Conservation (phyloP, 192 early-diverging fungal species). For the Coemansia asiatica region DNA sequence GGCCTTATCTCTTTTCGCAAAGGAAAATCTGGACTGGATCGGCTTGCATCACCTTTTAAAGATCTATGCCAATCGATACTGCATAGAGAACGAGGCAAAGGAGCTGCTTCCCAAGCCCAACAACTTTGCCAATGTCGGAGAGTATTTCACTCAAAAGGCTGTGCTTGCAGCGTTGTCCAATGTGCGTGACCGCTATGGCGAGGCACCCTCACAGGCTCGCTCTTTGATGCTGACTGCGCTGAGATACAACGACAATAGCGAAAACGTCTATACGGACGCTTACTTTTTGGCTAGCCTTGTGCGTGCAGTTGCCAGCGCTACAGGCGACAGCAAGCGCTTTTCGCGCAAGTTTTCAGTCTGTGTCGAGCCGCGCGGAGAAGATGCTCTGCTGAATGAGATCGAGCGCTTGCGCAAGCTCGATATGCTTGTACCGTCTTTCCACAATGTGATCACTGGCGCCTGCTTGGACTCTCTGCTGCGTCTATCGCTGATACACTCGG, state of each 20-base stretch:
- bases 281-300: slow-evolving; percentile 78
- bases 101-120: slow-evolving; percentile 74
- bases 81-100: slow-evolving; percentile 39
- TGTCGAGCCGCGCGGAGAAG: slow-evolving; percentile 11
- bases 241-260: slow-evolving; percentile 90
- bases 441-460: slow-evolving; percentile 78
- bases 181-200: slow-evolving; percentile 63
- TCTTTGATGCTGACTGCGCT: slow-evolving; percentile 75
- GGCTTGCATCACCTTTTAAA: slow-evolving; percentile 72
- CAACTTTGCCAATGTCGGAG: slow-evolving; percentile 81
- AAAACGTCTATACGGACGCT: slow-evolving; percentile 80
- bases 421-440: slow-evolving; percentile 79
- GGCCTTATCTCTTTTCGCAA: slow-evolving; percentile 66
- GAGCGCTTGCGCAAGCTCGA: slow-evolving; percentile 78
- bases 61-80: slow-evolving; percentile 74
- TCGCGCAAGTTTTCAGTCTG: slow-evolving; percentile 7
- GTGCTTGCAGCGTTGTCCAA: slow-evolving; percentile 71
- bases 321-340: slow-evolving; percentile 54
- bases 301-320: slow-evolving; percentile 64
- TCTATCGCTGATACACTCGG: slow-evolving; percentile 61
- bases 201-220: slow-evolving; percentile 63
- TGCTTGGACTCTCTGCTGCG: slow-evolving; percentile 75
- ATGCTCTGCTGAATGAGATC: slow-evolving; percentile 61
- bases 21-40: slow-evolving; percentile 60
- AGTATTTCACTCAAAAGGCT: slow-evolving; percentile 92